Evolutionary conservation across 257 asterid genomes (phyloP).

Genomic region (Jaltomata sinuosa): DNA sequence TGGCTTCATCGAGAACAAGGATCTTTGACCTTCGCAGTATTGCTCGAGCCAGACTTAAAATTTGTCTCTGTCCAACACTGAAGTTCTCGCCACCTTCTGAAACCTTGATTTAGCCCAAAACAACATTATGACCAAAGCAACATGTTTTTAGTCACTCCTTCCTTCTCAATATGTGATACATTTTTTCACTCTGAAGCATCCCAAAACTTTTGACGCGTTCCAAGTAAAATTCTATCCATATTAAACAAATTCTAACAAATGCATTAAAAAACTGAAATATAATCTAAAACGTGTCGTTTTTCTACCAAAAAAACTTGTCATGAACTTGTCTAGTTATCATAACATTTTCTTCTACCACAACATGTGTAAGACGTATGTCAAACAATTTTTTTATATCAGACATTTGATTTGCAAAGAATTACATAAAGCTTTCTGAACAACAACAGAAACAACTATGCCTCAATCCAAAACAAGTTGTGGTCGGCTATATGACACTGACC

Average conservation of each 20-base stretch:
- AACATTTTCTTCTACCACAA: background rate
- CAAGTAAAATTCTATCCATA: background rate
- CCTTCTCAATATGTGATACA: background rate
- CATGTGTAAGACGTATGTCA: background rate
- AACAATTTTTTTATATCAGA: background rate
- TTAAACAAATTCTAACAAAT: background rate
- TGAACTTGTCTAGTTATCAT: background rate
- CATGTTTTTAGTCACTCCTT: background rate
- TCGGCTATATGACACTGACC: background rate
- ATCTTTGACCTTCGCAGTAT: slow-evolving; percentile 69
- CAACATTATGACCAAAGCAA: background rate
- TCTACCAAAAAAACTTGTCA: background rate
- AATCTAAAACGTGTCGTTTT: background rate
- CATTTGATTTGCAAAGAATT: background rate
- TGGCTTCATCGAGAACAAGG: slow-evolving; percentile 88
- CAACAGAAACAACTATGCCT: background rate
- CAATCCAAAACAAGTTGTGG: background rate
- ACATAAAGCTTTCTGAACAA: background rate
- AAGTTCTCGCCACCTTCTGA: slow-evolving; percentile 85
- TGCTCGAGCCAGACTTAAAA: slow-evolving; percentile 78
- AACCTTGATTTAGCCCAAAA: slow-evolving; percentile 34
- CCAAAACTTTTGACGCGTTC: background rate
- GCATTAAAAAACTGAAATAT: background rate
- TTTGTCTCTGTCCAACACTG: slow-evolving; percentile 84
- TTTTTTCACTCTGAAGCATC: background rate